Base-by-base conservation (phyloP, 2,329 filamentous ascomycete genomes). In the Beauveria bassiana region DNA sequence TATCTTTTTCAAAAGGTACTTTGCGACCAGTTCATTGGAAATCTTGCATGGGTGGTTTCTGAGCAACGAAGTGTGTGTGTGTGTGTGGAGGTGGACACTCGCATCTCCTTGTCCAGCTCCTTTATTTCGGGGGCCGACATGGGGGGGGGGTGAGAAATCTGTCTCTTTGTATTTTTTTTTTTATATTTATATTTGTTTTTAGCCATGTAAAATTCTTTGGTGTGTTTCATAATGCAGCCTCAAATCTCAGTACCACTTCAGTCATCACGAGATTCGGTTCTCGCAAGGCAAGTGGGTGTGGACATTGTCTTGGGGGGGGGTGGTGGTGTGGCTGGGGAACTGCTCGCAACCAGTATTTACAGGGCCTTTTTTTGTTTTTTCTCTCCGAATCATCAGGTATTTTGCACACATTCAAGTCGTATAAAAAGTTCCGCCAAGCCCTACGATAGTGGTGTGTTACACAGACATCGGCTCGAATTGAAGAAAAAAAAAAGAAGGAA, bases 1-100 rank as follows among this genome's bases (percentile, higher is more conserved):
- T 57, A 57, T 26, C 18, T 57, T 46, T 57, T 22, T 14, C 7
- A 57, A 46, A 47, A 57, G 54, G 26, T 57, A 57, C 54, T 47
- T 57, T 34, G 18, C 34, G 14, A 28, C 38, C 52, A 16, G 34
- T 43, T 54, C 18, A n/a, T 42, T 45, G n/a, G n/a, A 40, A 26
- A 26, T 14, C n/a, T 22, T 24, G 24, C 52, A 55, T 53, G 31
- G 12, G 18, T 40, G 31, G 5, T 31, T 45, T 45, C n/a, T 45
- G 24, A 34, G 16, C 24, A 46, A 52, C 18, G 4, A 12, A 45
- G 10, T 18, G 12, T 26, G 24, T 26, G 24, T 26, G 24, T 51
- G 47, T 42, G 42, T 42, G 4, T 12, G 42, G 54, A 43, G 54
- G 16, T 26, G 18, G n/a, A 57, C 22, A 10, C 3, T 9, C n/a